Base-by-base conservation (phyloP, 495 filamentous ascomycete genomes). In the Usnea hakonensis region DNA sequence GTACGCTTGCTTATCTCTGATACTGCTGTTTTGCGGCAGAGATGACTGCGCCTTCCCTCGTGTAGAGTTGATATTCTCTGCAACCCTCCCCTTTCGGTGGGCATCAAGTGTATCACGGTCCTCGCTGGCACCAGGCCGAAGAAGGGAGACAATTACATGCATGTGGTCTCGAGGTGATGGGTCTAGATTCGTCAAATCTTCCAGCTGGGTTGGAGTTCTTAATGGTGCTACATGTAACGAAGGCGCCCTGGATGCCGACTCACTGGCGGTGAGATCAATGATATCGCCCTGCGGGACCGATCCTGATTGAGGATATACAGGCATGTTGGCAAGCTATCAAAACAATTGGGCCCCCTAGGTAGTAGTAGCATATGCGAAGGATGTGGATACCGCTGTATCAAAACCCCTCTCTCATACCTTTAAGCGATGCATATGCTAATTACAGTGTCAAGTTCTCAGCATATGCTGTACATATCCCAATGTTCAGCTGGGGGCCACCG, bases 81-180 rank as follows among this genome's bases (percentile, higher is more conserved):
- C 10, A 11, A 7, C 23, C 23, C 43, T 30, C 23, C 43, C 26
- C 17, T 38, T 60, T 36, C 32, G 21, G 36, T 7, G 41, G 6
- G 3, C 1, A 33, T 23, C 36, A 26, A 43, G 19, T 10, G 26
- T 23, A 17, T 16, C 48, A 19, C 28, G 41, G 19, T 41, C 50
- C 23, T 50, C 41, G 23, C 48, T 26, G 33, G 30, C n/a, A 3
- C n/a, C 30, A 16, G 57, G 57, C 21, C 30, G 43, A 50, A 60
- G 16, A 26, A 60, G 41, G 21, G 44, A 41, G 32, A 60, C 17
- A 48, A 60, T 43, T 19, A 43, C 26, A 37, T 60, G 57, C 57
- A 60, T 60, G 11, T 60, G 57, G 17, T 60, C 57, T 35, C 33
- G 41, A 21, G 43, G 5, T 37, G 41, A 26, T 30, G 30, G 8